phyloP scores from a whole-genome alignment of 768 basidiomycete species.

The Tephrocybe sp. region DNA sequence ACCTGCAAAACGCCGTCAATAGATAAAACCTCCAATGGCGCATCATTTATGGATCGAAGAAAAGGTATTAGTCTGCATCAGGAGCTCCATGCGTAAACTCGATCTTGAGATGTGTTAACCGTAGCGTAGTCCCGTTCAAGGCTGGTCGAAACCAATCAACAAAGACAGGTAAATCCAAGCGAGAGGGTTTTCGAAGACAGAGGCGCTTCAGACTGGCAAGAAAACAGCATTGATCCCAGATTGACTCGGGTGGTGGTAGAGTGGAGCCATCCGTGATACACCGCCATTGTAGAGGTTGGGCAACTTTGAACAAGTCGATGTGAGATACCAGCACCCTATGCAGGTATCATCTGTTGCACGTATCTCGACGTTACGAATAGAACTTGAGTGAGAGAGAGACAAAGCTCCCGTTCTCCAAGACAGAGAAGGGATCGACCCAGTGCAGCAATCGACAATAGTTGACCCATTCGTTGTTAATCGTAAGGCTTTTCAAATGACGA shows the following conservation, averaged over 20 bases:
- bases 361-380: background rate
- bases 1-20: slow-evolving; percentile 1
- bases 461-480: too few relatives aligned
- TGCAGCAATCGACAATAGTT: too few relatives aligned
- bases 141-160: background rate
- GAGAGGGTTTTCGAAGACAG: background rate
- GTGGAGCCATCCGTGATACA: too few relatives aligned
- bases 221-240: slow-evolving; percentile 2
- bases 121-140: too few relatives aligned
- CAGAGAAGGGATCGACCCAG: too few relatives aligned
- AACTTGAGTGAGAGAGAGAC: background rate
- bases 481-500: too few relatives aligned
- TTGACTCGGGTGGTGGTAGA: background rate
- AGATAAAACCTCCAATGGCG: slow-evolving; percentile 1
- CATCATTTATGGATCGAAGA: background rate
- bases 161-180: background rate
- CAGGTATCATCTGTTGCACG: background rate
- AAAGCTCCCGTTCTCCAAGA: too few relatives aligned
- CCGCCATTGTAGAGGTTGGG: background rate
- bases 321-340: background rate
- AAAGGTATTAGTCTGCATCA: background rate
- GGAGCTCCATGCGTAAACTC: background rate
- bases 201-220: background rate
- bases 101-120: slow-evolving; percentile 2
- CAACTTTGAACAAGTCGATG: background rate